Evolutionary conservation across 345 rosid genomes (phyloP).

Genomic region (Bretschneidera sinensis): DNA sequence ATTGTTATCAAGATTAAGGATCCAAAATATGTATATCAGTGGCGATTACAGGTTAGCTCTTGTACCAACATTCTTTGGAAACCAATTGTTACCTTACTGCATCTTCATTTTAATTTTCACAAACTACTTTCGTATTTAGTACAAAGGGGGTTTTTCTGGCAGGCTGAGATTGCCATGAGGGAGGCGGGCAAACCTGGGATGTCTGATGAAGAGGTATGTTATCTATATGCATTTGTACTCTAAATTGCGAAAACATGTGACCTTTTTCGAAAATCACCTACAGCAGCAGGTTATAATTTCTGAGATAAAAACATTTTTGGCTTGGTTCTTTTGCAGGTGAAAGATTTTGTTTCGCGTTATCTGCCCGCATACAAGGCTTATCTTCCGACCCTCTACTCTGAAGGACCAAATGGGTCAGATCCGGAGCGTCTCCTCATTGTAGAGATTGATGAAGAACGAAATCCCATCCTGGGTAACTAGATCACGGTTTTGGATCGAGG

Average conservation of each 20-base stretch:
- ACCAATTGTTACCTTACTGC: no score
- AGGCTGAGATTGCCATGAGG: slow-evolving; percentile 98
- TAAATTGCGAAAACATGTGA: no score
- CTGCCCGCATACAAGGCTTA: slow-evolving; percentile 89
- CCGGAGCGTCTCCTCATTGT: slow-evolving; percentile 52
- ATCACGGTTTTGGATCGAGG: neutral
- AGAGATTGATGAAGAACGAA: slow-evolving; percentile 84
- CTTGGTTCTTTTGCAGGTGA: slow-evolving; percentile 40
- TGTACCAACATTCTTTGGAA: neutral
- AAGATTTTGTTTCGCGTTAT: slow-evolving; percentile 89
- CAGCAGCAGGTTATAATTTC: neutral
- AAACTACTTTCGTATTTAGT: neutral
- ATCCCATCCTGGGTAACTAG: slow-evolving; percentile 51
- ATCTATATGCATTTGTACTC: neutral
- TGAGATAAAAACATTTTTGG: neutral
- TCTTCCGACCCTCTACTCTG: slow-evolving; percentile 71
- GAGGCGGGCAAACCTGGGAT: slow-evolving; percentile 82
- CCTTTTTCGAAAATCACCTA: no score
- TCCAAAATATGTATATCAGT: slow-evolving; percentile 78
- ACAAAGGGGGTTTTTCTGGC: slow-evolving; percentile 12
- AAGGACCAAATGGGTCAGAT: slow-evolving; percentile 89
- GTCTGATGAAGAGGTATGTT: slow-evolving; percentile 83
- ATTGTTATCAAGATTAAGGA: slow-evolving; percentile 83
- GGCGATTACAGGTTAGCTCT: slow-evolving; percentile 84
- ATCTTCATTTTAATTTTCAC: no score